Conservation (phyloP, 2,329 filamentous ascomycete genomes). For the Rugonectria rugulosa region DNA sequence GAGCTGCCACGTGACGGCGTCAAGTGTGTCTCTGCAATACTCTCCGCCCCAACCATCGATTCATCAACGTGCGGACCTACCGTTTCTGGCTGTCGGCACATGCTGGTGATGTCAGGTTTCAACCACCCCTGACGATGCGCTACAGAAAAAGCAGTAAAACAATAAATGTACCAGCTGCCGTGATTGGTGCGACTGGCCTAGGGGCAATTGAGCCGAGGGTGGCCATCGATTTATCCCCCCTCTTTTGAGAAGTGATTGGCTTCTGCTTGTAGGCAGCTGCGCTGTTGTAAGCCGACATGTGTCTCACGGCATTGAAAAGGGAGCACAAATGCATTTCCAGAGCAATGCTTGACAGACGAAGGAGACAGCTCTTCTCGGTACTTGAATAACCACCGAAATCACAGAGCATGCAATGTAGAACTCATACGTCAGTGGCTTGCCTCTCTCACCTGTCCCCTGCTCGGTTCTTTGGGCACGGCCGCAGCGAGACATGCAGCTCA, state of each 20-base stretch:
- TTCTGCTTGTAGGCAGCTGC: not conserved
- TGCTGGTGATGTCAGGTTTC: slow-evolving; percentile 19
- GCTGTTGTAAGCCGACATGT: not conserved
- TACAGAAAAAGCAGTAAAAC: slow-evolving; percentile 10
- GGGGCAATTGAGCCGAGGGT: not conserved
- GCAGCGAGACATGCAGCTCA: not conserved
- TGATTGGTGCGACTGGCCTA: slow-evolving; percentile 21
- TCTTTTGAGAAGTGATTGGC: not conserved
- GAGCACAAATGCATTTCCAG: not conserved
- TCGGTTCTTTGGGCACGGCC: slow-evolving; percentile 5
- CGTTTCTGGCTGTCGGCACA: slow-evolving; percentile 12
- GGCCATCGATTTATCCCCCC: not conserved
- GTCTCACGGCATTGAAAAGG: not conserved
- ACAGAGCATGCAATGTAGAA: not conserved
- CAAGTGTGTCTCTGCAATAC: not conserved
- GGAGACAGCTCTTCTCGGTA: not conserved
- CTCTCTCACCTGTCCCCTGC: slow-evolving; percentile 1
- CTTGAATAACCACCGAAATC: not conserved
- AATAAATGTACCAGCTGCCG: not conserved
- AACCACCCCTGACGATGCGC: slow-evolving; percentile 9
- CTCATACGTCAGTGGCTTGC: slow-evolving; percentile 21
- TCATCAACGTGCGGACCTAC: slow-evolving; percentile 9
- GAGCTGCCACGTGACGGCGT: slow-evolving; percentile 10
- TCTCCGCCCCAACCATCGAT: not conserved
- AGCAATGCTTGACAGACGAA: not conserved